Conservation (phyloP, 345 rosid genomes). For the Ceriops tagal region DNA sequence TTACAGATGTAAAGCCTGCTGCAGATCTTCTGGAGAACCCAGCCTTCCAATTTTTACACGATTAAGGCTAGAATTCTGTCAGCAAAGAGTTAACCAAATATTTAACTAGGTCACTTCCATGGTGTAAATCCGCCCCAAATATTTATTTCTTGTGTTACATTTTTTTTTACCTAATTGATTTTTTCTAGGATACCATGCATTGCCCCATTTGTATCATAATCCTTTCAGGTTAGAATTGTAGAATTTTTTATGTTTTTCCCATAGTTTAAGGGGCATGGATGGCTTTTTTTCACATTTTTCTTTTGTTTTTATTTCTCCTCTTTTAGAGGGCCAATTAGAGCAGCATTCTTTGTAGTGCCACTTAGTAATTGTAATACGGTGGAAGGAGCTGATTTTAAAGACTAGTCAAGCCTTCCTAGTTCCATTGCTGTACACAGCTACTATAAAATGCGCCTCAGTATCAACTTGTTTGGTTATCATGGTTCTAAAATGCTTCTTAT, state of each 20-base stretch:
- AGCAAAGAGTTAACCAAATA: neutral
- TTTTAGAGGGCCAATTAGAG: conserved; percentile 7
- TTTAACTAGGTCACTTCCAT: conserved; percentile 7
- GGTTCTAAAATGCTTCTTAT: neutral
- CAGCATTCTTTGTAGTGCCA: conserved; percentile 23
- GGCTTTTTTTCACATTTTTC: conserved; percentile 1
- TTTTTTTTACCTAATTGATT: neutral
- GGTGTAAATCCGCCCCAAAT: conserved; percentile 26
- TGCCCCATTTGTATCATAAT: conserved; percentile 29
- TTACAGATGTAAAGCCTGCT: conserved; percentile 26
- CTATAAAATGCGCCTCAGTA: conserved; percentile 3
- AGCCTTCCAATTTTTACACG: conserved; percentile 31
- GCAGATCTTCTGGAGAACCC: conserved; percentile 21
- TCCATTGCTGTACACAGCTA: conserved; percentile 25
- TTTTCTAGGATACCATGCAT: conserved; percentile 17
- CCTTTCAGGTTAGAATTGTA: conserved; percentile 27
- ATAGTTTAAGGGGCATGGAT: conserved; percentile 25
- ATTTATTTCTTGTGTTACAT: neutral
- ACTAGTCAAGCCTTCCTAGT: conserved; percentile 14
- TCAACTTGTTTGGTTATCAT: conserved; percentile 6
- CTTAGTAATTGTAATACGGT: conserved; percentile 13
- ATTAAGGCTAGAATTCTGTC: conserved; percentile 21
- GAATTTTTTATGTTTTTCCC: conserved; percentile 28
- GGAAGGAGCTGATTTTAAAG: conserved; percentile 15
- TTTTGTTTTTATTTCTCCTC: neutral